These are phyloP conservation scores for Neofusicoccum parvum DNA, from an alignment of 2,329 filamentous ascomycete genomes.

Conservation along the genomic window DNA sequence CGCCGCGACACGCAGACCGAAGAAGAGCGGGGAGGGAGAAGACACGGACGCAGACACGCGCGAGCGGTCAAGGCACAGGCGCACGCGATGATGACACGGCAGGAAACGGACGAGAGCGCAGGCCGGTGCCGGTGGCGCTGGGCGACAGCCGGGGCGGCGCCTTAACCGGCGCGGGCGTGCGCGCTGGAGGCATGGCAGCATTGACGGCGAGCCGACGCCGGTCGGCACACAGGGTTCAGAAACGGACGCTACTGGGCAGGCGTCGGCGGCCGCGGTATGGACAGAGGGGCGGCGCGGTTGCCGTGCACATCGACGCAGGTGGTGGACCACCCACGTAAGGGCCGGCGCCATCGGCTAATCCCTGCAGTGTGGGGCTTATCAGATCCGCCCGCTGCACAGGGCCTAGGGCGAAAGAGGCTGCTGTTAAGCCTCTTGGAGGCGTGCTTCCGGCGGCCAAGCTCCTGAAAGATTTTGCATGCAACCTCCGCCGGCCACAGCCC, in stretches of 20 bases:
- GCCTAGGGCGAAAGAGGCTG: slow-evolving; percentile 17
- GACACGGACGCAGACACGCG: background rate
- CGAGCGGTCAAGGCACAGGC: background rate
- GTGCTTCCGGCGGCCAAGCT: slow-evolving; percentile 1
- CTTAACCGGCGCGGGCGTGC: background rate
- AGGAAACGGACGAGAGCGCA: background rate
- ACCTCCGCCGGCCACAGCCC: background rate
- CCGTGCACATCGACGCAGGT: background rate
- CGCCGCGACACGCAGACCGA: background rate
- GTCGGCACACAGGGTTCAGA: background rate
- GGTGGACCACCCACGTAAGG: slow-evolving; percentile 7
- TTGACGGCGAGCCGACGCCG: background rate
- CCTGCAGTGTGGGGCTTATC: slow-evolving; percentile 21
- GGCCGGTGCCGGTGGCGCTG: slow-evolving; percentile 6
- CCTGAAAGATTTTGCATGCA: slow-evolving; percentile 11
- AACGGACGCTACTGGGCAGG: background rate
- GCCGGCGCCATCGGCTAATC: background rate
- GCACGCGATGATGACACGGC: background rate
- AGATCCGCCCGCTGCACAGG: slow-evolving; percentile 17
- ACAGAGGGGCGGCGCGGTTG: background rate
- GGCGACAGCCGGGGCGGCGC: background rate
- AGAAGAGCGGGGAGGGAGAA: background rate
- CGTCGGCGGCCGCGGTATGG: background rate
- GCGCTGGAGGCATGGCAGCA: background rate
- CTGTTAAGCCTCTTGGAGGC: slow-evolving; percentile 10